A percentile compares a stretch with the other conserved stretches of the same genome.
These are phyloP conservation scores for Xylariaceae sp. DNA, from an alignment of 2,329 filamentous ascomycete genomes.

Conservation along the genomic window DNA sequence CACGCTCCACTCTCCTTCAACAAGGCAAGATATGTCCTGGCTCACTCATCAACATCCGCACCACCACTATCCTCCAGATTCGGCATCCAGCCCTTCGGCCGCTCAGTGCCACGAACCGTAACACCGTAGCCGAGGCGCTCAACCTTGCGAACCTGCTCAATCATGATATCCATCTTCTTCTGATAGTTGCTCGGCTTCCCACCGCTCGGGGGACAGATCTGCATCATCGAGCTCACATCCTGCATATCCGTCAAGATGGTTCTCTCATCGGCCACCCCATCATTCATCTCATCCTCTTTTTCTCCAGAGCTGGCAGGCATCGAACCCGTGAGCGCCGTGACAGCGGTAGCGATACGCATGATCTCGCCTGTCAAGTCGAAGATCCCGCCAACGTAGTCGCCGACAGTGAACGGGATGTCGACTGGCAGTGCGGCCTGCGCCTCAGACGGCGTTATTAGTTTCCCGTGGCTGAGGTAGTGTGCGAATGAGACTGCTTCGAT, in stretches of 20 bases:
- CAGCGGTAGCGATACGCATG: constrained; percentile 93
- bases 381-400: constrained; percentile 82
- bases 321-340: constrained; percentile 69
- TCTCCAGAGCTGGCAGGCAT: constrained; percentile 36
- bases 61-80: constrained; percentile 50
- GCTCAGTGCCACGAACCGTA: constrained; percentile 79
- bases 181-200: constrained; percentile 50
- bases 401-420: constrained; percentile 59
- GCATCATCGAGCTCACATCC: constrained; percentile 69
- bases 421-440: constrained; percentile 46
- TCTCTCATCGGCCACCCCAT: constrained; percentile 26
- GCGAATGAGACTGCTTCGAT: constrained; percentile 88
- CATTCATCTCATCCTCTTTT: constrained; percentile 14
- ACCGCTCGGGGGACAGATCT: constrained; percentile 62
- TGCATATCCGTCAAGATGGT: constrained; percentile 79
- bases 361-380: constrained; percentile 94
- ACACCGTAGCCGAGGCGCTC: constrained; percentile 87
- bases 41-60: constrained; percentile 21
- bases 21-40: background rate
- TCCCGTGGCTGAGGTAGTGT: constrained; percentile 78
- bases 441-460: constrained; percentile 65
- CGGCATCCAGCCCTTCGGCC: constrained; percentile 88
- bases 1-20: background rate
- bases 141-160: constrained; percentile 86
- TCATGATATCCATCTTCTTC: constrained; percentile 84